A percentile compares a stretch with the other conserved stretches of the same genome.
Evolutionary conservation across 495 filamentous ascomycete genomes (phyloP).

Genomic region (Penicillium antarcticum): DNA sequence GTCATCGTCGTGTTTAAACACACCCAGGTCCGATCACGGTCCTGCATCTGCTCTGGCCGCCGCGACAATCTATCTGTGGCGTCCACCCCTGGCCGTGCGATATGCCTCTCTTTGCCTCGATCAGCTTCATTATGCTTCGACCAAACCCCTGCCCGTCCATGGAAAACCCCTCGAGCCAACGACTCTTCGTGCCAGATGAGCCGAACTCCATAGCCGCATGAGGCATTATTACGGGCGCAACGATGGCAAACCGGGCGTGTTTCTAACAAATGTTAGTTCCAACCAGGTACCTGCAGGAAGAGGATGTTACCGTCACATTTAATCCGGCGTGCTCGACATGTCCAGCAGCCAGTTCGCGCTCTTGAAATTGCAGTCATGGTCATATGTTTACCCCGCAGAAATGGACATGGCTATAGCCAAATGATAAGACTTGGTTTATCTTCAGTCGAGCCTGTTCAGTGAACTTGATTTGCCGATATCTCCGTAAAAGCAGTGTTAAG

Average conservation of each 20-base stretch:
- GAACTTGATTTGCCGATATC: no score
- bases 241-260: constrained; percentile 17
- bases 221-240: constrained; percentile 13
- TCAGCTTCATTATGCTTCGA: constrained; percentile 11
- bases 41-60: not conserved
- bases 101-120: not conserved
- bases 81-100: not conserved
- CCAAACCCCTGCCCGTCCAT: constrained; percentile 24
- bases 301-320: constrained; percentile 22
- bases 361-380: constrained; percentile 12
- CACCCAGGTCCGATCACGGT: constrained; percentile 2
- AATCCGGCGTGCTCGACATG: constrained; percentile 21
- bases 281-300: not conserved
- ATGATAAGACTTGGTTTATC: not conserved
- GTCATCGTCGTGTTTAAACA: constrained; percentile 23
- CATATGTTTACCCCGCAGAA: not conserved
- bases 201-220: constrained; percentile 20
- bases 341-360: constrained; percentile 21
- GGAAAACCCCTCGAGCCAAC: constrained; percentile 20
- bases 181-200: constrained; percentile 26
- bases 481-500: no score
- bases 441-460: no score
- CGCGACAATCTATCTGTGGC: not conserved
- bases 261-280: constrained; percentile 9
- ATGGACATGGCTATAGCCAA: not conserved